These are phyloP conservation scores for Alternaria panax DNA, from an alignment of 2,329 filamentous ascomycete genomes.

Conservation along the genomic window DNA sequence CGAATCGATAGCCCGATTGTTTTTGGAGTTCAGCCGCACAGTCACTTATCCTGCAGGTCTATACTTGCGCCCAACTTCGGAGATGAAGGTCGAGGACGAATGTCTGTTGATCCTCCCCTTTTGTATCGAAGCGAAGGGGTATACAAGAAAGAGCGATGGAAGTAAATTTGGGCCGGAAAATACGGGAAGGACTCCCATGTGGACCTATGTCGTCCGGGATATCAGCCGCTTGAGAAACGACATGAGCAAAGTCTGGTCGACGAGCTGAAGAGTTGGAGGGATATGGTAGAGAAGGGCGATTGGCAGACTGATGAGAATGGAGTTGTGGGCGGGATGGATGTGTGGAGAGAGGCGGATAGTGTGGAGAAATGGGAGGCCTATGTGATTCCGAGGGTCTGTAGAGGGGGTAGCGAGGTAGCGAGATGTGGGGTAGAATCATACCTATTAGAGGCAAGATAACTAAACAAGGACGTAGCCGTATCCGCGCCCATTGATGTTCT, in stretches of 20 bases:
- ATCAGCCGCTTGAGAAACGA: no score
- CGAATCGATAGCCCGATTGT: neutral
- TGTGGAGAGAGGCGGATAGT: conserved; percentile 15
- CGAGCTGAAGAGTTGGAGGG: conserved; percentile 25
- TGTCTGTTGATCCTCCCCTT: conserved; percentile 25
- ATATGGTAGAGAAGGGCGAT: conserved; percentile 29
- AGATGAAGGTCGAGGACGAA: conserved; percentile 17
- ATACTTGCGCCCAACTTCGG: conserved; percentile 15
- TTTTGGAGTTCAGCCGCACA: neutral
- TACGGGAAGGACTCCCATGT: no score
- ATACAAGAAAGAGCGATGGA: no score
- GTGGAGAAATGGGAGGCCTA: no score
- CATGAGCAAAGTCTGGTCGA: conserved; percentile 5
- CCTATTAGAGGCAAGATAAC: no score
- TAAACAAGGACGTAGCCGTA: no score
- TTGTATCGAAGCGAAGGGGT: neutral
- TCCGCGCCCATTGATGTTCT: no score
- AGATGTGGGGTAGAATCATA: no score
- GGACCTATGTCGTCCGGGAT: no score
- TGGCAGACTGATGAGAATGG: conserved; percentile 28
- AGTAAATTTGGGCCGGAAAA: no score
- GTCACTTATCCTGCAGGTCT: conserved; percentile 20
- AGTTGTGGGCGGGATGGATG: conserved; percentile 25
- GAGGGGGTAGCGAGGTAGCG: no score
- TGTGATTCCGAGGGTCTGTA: no score